Evolutionary conservation across 768 basidiomycete genomes (phyloP).

Genomic region (Rubroboletus pulcherrimus): DNA sequence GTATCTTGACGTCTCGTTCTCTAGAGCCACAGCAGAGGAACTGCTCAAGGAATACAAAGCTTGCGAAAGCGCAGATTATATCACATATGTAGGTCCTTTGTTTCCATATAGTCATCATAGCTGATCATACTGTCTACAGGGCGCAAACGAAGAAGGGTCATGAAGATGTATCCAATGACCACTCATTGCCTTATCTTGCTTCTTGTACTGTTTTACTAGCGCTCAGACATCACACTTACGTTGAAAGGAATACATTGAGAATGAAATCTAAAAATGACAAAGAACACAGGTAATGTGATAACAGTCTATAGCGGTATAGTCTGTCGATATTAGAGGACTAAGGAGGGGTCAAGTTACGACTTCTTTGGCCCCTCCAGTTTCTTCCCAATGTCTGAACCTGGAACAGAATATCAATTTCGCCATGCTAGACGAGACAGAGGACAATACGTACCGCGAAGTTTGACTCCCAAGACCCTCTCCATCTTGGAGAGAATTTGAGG

Average conservation of each 20-base stretch:
- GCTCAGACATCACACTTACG: slow-evolving; percentile 3
- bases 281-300: slow-evolving; percentile 11
- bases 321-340: slow-evolving; percentile 31
- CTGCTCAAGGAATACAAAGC: slow-evolving; percentile 93
- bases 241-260: slow-evolving; percentile 22
- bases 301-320: slow-evolving; percentile 17
- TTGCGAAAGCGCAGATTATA: slow-evolving; percentile 93
- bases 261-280: slow-evolving; percentile 22
- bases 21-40: slow-evolving; percentile 81
- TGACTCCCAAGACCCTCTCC: slow-evolving; percentile 80
- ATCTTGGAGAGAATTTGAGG: slow-evolving; percentile 85
- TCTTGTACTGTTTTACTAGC: slow-evolving; percentile 1
- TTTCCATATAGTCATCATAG: background rate
- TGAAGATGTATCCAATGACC: slow-evolving; percentile 5
- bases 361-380: slow-evolving; percentile 78
- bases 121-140: slow-evolving; percentile 20
- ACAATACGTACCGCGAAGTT: slow-evolving; percentile 72
- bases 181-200: background rate
- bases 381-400: slow-evolving; percentile 82
- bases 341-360: slow-evolving; percentile 48
- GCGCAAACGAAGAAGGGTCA: slow-evolving; percentile 33
- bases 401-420: background rate
- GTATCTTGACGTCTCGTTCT: background rate
- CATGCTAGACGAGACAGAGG: background rate
- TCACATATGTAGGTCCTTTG: slow-evolving; percentile 63